Conservation (phyloP, 2,329 filamentous ascomycete species). For the Trichoderma endophyticum region DNA sequence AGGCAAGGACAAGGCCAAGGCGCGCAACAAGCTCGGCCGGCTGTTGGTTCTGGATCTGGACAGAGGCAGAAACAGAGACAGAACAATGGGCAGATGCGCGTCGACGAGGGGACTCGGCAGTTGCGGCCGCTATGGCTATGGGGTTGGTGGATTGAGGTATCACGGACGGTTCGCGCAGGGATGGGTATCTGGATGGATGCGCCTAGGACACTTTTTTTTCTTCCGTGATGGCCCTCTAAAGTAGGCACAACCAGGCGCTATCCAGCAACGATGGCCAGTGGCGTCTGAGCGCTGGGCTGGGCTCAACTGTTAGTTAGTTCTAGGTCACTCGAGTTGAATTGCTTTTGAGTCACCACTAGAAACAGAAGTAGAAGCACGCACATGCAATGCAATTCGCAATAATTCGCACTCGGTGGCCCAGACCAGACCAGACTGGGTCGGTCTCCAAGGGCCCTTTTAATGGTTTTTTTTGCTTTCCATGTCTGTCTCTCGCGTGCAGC, state of each 20-base stretch:
- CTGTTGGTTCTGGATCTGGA: too few species aligned
- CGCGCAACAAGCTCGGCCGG: slow-evolving; percentile 11
- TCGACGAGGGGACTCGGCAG: slow-evolving; percentile 5
- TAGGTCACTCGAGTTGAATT: neutral
- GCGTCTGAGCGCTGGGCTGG: neutral
- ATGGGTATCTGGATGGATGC: slow-evolving; percentile 10
- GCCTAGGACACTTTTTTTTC: slow-evolving; percentile 20
- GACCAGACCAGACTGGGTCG: neutral
- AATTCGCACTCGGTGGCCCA: neutral
- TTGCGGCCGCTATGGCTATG: neutral
- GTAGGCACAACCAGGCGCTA: slow-evolving; percentile 4
- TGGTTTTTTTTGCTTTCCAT: neutral
- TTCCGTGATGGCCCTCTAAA: slow-evolving; percentile 17
- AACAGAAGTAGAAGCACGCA: neutral
- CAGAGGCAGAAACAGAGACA: neutral
- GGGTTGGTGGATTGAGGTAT: neutral
- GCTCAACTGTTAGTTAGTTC: neutral
- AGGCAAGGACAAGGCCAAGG: neutral
- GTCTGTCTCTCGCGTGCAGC: neutral
- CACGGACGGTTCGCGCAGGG: slow-evolving; percentile 11
- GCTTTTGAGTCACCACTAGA: slow-evolving; percentile 10
- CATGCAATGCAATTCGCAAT: neutral
- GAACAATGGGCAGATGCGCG: slow-evolving; percentile 15
- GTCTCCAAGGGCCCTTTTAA: neutral
- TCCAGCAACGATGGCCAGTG: slow-evolving; percentile 5